These are phyloP conservation scores for Aspergillus eucalypticola DNA, from an alignment of 2,329 filamentous ascomycete species.

Conservation along the genomic window DNA sequence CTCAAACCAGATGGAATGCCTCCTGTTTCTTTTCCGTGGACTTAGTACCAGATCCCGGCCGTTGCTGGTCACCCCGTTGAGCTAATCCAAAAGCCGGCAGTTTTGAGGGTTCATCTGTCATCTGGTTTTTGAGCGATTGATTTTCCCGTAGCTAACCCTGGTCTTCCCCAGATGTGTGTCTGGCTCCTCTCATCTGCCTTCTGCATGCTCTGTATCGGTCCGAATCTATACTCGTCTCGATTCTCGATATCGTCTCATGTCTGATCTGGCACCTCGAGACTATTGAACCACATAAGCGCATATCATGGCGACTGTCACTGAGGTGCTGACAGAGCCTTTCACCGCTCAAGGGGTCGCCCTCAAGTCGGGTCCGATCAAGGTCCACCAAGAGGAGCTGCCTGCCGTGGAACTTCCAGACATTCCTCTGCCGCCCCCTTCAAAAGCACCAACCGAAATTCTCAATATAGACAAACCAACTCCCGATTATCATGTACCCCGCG, in stretches of 20 bases:
- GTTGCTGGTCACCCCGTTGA: not conserved
- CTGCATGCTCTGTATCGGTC: not conserved
- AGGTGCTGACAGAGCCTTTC: constrained; percentile 22
- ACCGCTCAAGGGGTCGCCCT: constrained; percentile 17
- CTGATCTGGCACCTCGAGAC: not conserved
- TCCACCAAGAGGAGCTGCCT: constrained; percentile 30
- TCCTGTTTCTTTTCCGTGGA: constrained; percentile 1
- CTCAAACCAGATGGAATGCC: not conserved
- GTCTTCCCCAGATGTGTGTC: not conserved
- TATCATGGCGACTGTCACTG: constrained; percentile 31
- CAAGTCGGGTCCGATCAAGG: constrained; percentile 25
- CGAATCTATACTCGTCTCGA: not conserved
- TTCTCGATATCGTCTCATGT: not conserved
- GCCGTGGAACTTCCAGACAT: constrained; percentile 46
- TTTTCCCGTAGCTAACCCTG: not conserved
- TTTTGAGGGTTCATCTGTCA: not conserved
- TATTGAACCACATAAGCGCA: not conserved
- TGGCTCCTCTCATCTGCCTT: not conserved
- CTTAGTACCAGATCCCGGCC: constrained; percentile 1
- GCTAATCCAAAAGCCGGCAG: constrained; percentile 5
- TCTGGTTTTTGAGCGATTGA: not conserved
- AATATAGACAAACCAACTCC: constrained; percentile 80
- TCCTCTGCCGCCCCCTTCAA: constrained; percentile 68
- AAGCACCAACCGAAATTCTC: constrained; percentile 61
- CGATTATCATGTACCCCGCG: constrained; percentile 76